Base-by-base conservation (phyloP, 1,284 basidiomycete genomes). In the Ustilago sp. region DNA sequence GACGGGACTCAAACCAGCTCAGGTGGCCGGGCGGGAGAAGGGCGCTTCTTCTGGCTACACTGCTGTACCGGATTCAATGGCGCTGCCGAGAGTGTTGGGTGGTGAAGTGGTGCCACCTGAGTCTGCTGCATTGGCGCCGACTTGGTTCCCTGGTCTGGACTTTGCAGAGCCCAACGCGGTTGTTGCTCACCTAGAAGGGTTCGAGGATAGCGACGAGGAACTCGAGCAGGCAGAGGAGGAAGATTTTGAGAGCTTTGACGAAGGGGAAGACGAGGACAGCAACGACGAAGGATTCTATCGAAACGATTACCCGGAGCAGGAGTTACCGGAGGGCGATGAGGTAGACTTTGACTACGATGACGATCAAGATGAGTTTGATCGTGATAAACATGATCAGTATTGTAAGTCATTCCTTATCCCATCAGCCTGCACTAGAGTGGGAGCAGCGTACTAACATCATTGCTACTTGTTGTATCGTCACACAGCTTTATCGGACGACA, bases 201-300 rank as follows among this genome's bases (percentile, higher is more conserved):
- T 75, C 45, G 63, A 68, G 48, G 76, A 77, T 41, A 73, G 66
- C 41, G 76, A 75, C 32, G 62, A 68, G 45, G 78, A 75, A 48
- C 17, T 69, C 6, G 77, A 78, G 19, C 68, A 65, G 56, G 50
- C 61, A 11, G 65, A 68, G 36, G 73, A 75, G 19, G 72, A 72
- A 15, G 78, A 74, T 0, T 72, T 70, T 41, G 78, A 80, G 41
- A 74, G 68, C 59, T 78, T 48, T 28, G 81, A 80, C 31, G 81
- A 84, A n/a, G 83, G 80, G 5, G 80, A 80, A 53, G 80, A 84
- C 50, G 83, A 85, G 51, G 83, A 85, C 51, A 82, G 80, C 68
- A 85, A 85, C 63, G 82, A 83, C 55, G 83, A 85, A 63, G 83
- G 79, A n/a, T 85, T 79, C 54, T 85, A 84, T 63, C 43, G 78